These are phyloP conservation scores for Trichosanthes cucumerina DNA, from an alignment of 306 rosid species.

Conservation along the genomic window DNA sequence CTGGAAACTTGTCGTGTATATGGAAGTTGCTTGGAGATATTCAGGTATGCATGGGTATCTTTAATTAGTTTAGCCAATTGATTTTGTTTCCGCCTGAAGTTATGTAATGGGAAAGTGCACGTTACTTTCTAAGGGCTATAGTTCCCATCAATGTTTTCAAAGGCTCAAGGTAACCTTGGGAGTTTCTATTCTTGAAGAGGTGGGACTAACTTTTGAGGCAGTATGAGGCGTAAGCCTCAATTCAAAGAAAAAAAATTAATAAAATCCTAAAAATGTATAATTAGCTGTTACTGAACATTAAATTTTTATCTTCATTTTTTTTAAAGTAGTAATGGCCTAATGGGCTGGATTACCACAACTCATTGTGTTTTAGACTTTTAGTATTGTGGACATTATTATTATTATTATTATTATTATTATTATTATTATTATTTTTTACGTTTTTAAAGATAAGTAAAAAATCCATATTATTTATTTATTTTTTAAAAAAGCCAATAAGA, in stretches of 20 bases:
- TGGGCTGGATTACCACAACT: neutral
- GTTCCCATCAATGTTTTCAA: neutral
- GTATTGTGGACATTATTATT: neutral
- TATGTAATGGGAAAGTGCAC: neutral
- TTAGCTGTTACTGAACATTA: neutral
- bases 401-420: too few species aligned
- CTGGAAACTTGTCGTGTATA: constrained; percentile 54
- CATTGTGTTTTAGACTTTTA: neutral
- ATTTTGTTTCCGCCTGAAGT: neutral
- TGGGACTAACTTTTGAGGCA: neutral
- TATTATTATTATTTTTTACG: too few species aligned
- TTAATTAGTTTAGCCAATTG: neutral
- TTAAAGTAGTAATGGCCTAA: neutral
- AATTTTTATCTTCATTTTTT: neutral
- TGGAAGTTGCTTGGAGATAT: constrained; percentile 89
- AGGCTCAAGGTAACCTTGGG: neutral
- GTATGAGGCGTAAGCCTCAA: neutral
- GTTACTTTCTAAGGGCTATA: neutral
- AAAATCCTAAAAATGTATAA: neutral
- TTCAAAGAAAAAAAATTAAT: neutral
- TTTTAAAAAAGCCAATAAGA: too few species aligned
- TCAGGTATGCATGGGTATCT: constrained; percentile 35
- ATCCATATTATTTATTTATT: too few species aligned
- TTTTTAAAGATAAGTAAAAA: neutral
- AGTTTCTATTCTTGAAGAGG: neutral